These are phyloP conservation scores for Fusarium sambucinum DNA, from an alignment of 2,329 filamentous ascomycete genomes.

Conservation along the genomic window DNA sequence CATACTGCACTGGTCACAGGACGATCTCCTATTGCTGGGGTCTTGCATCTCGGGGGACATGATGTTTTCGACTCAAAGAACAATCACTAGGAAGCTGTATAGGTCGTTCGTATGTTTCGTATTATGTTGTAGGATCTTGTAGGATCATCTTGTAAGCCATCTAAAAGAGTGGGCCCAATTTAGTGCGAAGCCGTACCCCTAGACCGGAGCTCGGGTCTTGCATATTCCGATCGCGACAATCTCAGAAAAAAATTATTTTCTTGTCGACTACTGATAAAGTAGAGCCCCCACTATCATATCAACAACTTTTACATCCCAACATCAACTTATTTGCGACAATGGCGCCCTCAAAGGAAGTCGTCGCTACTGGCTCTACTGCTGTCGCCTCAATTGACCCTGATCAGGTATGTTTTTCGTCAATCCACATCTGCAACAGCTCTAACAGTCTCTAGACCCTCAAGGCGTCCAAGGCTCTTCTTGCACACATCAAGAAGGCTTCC, in stretches of 20 bases:
- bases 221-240: slow-evolving; percentile 53
- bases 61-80: too few relatives aligned
- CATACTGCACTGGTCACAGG: slow-evolving; percentile 47
- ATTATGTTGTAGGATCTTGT: slow-evolving; percentile 17
- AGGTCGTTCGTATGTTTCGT: not conserved
- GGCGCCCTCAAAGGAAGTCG: slow-evolving; percentile 58
- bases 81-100: not conserved
- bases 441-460: slow-evolving; percentile 64
- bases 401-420: slow-evolving; percentile 51
- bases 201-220: slow-evolving; percentile 50
- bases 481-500: slow-evolving; percentile 70
- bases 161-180: slow-evolving; percentile 26
- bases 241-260: slow-evolving; percentile 49
- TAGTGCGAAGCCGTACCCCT: not conserved
- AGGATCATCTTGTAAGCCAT: slow-evolving; percentile 32
- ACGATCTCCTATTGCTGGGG: slow-evolving; percentile 41
- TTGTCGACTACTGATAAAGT: slow-evolving; percentile 42
- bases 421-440: slow-evolving; percentile 2
- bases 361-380: slow-evolving; percentile 49
- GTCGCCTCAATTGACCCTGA: slow-evolving; percentile 56
- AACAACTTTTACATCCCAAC: slow-evolving; percentile 43
- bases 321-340: slow-evolving; percentile 50
- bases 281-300: slow-evolving; percentile 51
- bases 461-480: slow-evolving; percentile 71
- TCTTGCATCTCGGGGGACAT: slow-evolving; percentile 34